Base-by-base conservation (phyloP, 352 stramenopile genomes). In the Globisporangium acanthophoron region DNA sequence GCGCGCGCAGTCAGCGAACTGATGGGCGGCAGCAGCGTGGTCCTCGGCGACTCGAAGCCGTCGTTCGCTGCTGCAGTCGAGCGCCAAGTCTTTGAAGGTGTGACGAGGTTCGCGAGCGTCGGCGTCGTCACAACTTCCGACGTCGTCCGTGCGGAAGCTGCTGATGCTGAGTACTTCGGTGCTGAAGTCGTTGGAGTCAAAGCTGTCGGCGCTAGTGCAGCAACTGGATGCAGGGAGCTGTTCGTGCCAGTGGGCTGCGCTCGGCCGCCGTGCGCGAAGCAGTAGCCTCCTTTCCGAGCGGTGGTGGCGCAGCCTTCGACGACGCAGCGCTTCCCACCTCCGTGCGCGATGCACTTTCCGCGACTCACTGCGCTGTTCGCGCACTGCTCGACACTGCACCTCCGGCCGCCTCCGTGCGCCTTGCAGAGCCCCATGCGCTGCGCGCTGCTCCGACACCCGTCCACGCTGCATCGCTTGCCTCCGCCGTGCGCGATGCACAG, bases 401-500 rank as follows among this genome's bases (percentile, higher is more conserved):
- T 83, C 37, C 85, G 71, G 21, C 87, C 87, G 29, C 87, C 87
- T 37, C 87, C 87, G 63, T 96, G 87, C 46, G 84, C 79, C 59
- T 94, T 95, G 54, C 85, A 94, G 20, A 92, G 68, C 31, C 85
- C 85, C 54, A 93, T 80, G 40, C 85, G 80, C 55, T 95, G 83
- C 0, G 83, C 85, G 43, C 85, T 93, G 67, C 80, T 93, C 13
- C 73, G 76, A 47, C 83, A 92, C 13, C 67, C 78, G 12, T 69
- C 67, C 40, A 95, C 71, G 9, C 76, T 90, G 60, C 84, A 93
- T 20, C 84, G 80, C 64, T 94, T 93, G 41, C 86, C 86, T 37
- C 85, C 85, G 29, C 85, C 85, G 49, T 95, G 85, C 1, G 80
- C 79, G 54, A 94, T 93, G 31, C 85, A 94, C 5, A 86, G 73